These are phyloP conservation scores for Neurospora hispaniola DNA, from an alignment of 495 filamentous ascomycete genomes.

Conservation along the genomic window DNA sequence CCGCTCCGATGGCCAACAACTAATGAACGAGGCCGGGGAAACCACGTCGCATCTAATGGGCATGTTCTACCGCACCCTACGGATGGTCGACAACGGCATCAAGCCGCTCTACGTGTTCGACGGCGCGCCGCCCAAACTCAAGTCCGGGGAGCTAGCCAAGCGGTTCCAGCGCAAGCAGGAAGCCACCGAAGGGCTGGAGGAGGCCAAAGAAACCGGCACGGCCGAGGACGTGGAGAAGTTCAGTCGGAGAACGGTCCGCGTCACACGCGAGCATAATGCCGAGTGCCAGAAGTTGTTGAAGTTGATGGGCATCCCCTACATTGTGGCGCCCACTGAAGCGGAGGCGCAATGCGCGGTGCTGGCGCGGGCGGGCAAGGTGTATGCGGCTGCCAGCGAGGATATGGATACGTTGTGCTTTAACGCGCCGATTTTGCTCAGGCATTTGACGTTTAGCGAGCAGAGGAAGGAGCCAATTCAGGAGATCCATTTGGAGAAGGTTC, in stretches of 20 bases:
- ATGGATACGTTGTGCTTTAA: conserved; percentile 99
- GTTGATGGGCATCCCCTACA: conserved; percentile 92
- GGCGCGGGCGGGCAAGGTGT: conserved; percentile 88
- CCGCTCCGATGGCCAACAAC: conserved; percentile 88
- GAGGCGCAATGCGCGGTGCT: conserved; percentile 93
- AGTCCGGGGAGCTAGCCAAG: conserved; percentile 90
- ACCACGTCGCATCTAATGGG: conserved; percentile 98
- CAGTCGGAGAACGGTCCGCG: conserved; percentile 75
- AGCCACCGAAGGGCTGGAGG: conserved; percentile 77
- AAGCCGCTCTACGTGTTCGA: conserved; percentile 98
- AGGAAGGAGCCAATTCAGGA: conserved; percentile 96
- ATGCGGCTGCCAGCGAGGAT: conserved; percentile 91
- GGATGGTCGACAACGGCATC: conserved; percentile 97
- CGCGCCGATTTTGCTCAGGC: conserved; percentile 77
- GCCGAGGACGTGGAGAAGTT: conserved; percentile 98
- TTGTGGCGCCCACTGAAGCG: conserved; percentile 90
- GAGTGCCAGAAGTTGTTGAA: conserved; percentile 86
- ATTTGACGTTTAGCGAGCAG: conserved; percentile 94
- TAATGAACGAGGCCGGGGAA: conserved; percentile 86
- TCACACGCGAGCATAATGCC: conserved; percentile 91
- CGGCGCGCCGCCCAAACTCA: conserved; percentile 90
- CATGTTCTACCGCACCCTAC: conserved; percentile 97
- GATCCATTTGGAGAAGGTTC: conserved; percentile 72
- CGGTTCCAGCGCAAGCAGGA: conserved; percentile 85
- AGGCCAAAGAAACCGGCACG: conserved; percentile 94